Base-by-base conservation (phyloP, 305 asterid genomes). In the Plantago lanceolata region DNA sequence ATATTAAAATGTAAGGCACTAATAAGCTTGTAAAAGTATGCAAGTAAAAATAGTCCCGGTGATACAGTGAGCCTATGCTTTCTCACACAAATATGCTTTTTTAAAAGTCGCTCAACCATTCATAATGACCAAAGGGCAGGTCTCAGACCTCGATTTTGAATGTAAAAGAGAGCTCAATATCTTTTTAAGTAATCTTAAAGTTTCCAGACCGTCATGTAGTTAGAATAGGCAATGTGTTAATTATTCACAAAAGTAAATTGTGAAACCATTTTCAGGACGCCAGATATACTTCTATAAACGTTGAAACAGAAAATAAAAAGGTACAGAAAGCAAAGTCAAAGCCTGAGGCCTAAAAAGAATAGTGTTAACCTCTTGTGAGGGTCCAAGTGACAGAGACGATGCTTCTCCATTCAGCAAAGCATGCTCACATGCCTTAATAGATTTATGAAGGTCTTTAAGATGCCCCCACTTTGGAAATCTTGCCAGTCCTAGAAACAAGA, bases 401-500 rank as follows among this genome's bases (percentile, higher is more conserved):
- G 84, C 75, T 53, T 83, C 73, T 60, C 81, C 89, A 61, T 78
- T 80, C 68, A 90, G 85, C 84, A 90, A 68, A 33, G 79, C 78
- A 66, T 74, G 80, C 80, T 88, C 94, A 65, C 90, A 88, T 77
- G 74, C 72, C 74, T 86, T 86, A 72, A 90, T 84, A 61, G 95
- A 90, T 76, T 72, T 80, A 69, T 90, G 97, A 76, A 88, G 97
- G 64, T 88, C 94, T 80, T 79, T 86, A 71, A 90, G 96, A 76
- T 90, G 96, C 48, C 94, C 94, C 97, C 97, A 90, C 67, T 90
- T 90, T 33, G 97, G 97, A 73, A 71, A 73, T 73, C 96, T 79
- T 69, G 96, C 84, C 73, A 90, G 62, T 64, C 96, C 97, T 90
- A 83, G 56, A 76, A 79, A 68, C 57, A 73, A 78, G 48, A 61